These are phyloP conservation scores for Nannochloris sp. DNA, from an alignment of 139 green algal genomes.

Conservation along the genomic window DNA sequence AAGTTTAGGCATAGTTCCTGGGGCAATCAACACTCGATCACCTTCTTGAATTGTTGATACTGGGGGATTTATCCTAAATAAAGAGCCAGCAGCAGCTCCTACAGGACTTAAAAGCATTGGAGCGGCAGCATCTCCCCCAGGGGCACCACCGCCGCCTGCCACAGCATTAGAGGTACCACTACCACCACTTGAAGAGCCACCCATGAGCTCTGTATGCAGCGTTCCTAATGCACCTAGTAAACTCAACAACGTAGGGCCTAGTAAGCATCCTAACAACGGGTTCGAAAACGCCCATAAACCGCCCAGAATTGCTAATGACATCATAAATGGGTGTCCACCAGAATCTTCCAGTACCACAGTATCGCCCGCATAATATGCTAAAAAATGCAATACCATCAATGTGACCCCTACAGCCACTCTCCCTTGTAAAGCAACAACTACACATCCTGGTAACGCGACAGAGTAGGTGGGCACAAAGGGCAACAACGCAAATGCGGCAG, in stretches of 20 bases:
- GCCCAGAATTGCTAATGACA: conserved; percentile 30
- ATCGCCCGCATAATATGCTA: conserved; percentile 43
- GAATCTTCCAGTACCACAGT: conserved; percentile 47
- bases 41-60: too few relatives aligned
- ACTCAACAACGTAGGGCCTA: conserved; percentile 56
- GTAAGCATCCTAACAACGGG: conserved; percentile 42
- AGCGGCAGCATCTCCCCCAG: too few relatives aligned
- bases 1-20: too few relatives aligned
- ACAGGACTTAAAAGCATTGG: too few relatives aligned
- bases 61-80: too few relatives aligned
- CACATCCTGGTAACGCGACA: conserved; percentile 41
- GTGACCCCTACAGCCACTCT: background rate
- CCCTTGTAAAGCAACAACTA: conserved; percentile 42
- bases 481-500: conserved; percentile 39
- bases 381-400: conserved; percentile 34
- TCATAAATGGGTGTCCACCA: conserved; percentile 46
- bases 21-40: too few relatives aligned
- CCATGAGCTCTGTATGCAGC: conserved; percentile 43
- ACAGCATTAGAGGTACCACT: background rate
- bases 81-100: too few relatives aligned
- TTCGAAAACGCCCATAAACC: conserved; percentile 54
- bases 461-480: conserved; percentile 49
- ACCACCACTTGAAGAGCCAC: background rate
- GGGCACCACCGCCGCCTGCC: background rate
- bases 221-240: conserved; percentile 44